phyloP scores from a whole-genome alignment of 768 basidiomycete genomes.

The Phanerodontia chrysosporium region DNA sequence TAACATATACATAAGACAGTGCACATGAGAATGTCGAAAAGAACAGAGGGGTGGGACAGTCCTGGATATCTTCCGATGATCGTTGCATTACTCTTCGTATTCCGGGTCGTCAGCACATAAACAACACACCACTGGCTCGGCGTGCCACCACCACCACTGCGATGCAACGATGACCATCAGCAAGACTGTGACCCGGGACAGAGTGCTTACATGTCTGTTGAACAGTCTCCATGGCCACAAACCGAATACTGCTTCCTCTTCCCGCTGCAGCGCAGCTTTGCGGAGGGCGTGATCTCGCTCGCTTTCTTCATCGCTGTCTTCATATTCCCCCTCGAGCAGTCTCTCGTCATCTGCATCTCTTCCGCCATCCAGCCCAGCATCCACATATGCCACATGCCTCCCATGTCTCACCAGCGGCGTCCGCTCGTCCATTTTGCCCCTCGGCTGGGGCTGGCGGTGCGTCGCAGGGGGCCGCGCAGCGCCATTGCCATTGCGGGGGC shows the following conservation, averaged over 20 bases:
- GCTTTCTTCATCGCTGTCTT: constrained; percentile 20
- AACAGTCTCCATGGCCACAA: constrained; percentile 63
- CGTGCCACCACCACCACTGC: constrained; percentile 86
- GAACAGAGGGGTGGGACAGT: not conserved
- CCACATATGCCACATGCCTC: constrained; percentile 18
- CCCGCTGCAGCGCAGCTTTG: constrained; percentile 36
- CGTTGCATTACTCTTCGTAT: constrained; percentile 34
- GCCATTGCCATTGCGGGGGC: constrained; percentile 14
- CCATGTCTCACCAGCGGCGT: constrained; percentile 35
- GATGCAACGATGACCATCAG: not conserved
- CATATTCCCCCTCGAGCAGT: constrained; percentile 15
- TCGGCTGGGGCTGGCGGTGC: constrained; percentile 16
- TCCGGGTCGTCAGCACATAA: constrained; percentile 51
- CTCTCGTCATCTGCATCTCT: constrained; percentile 17
- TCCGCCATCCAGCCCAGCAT: constrained; percentile 12
- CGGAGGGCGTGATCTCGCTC: constrained; percentile 20
- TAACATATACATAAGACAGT: not conserved
- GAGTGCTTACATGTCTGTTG: constrained; percentile 67
- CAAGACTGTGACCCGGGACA: not conserved
- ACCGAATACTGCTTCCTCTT: constrained; percentile 57
- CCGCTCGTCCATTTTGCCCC: constrained; percentile 29
- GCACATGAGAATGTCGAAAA: not conserved
- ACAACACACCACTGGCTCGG: constrained; percentile 63
- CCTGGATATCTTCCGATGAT: constrained; percentile 2
- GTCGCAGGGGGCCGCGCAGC: constrained; percentile 6